Percentiles rank a stretch among this genome's conserved stretches.
phyloP scores from a whole-genome alignment of 495 filamentous ascomycete species.

The Halenospora varia region DNA sequence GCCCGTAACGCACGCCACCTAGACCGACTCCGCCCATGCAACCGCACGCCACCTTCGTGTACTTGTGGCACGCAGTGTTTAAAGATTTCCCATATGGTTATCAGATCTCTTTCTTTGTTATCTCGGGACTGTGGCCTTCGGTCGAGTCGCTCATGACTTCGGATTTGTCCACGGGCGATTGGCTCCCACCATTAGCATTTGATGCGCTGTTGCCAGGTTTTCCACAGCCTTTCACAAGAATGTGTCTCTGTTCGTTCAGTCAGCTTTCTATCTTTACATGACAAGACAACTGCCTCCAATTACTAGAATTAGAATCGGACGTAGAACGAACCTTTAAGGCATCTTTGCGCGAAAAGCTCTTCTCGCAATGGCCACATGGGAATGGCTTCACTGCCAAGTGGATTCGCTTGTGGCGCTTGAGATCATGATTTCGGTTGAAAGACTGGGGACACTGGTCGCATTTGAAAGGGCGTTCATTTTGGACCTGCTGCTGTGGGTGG shows the following conservation, averaged over 20 bases:
- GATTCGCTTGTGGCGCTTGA: constrained; percentile 94
- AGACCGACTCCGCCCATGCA: constrained; percentile 1
- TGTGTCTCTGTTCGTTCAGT: constrained; percentile 65
- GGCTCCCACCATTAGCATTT: constrained; percentile 18
- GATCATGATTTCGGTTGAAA: constrained; percentile 95
- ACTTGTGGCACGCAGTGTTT: background rate
- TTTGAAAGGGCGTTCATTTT: constrained; percentile 86
- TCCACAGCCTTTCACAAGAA: constrained; percentile 91
- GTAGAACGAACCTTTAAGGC: constrained; percentile 74
- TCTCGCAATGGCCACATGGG: constrained; percentile 87
- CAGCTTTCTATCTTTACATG: constrained; percentile 19
- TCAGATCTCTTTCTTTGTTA: constrained; percentile 26
- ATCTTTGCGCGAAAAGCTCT: constrained; percentile 96
- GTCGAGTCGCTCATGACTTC: constrained; percentile 23
- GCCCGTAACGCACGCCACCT: constrained; percentile 12
- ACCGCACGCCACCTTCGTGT: constrained; percentile 7
- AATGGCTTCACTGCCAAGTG: constrained; percentile 95
- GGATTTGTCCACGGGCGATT: constrained; percentile 21
- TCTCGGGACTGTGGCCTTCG: constrained; percentile 21
- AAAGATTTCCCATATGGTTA: background rate
- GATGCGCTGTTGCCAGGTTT: constrained; percentile 13
- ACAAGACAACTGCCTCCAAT: constrained; percentile 9
- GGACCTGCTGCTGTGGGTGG: constrained; percentile 39
- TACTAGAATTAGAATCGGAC: constrained; percentile 10
- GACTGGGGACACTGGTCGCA: constrained; percentile 89